Evolutionary conservation across 257 asterid genomes (phyloP).

Genomic region (Solanum sitiens): DNA sequence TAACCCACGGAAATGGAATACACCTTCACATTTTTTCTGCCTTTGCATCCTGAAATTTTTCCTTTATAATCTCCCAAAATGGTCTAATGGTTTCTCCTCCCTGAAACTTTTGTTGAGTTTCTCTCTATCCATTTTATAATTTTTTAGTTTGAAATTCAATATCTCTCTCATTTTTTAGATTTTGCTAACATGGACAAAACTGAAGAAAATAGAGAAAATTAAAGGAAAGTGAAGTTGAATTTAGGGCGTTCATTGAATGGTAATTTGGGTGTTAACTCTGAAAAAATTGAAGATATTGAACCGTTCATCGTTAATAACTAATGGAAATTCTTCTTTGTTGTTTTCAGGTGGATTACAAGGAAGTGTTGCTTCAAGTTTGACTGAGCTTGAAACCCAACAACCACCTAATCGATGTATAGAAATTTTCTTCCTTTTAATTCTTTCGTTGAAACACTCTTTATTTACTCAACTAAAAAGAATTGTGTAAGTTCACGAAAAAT

Average conservation of each 20-base stretch:
- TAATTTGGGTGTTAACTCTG: too few species aligned
- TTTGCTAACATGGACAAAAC: conserved; percentile 18
- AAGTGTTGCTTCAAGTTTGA: conserved; percentile 41
- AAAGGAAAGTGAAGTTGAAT: too few species aligned
- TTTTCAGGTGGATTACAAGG: conserved; percentile 27
- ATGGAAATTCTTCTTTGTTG: conserved; percentile 8
- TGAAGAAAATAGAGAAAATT: background rate
- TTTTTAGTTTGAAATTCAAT: background rate
- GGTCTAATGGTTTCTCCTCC: background rate
- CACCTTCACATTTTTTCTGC: background rate
- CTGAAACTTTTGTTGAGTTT: background rate
- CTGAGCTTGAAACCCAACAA: conserved; percentile 26
- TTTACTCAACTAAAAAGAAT: too few species aligned
- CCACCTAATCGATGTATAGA: background rate
- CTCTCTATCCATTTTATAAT: background rate
- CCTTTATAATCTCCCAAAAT: background rate
- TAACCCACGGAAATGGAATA: background rate
- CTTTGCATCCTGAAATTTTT: background rate
- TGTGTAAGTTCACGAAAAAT: too few species aligned
- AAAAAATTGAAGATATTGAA: too few species aligned
- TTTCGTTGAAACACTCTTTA: too few species aligned
- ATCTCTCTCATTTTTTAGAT: background rate
- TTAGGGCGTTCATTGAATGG: too few species aligned
- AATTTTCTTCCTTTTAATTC: background rate
- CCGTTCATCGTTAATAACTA: conserved; percentile 33